Conservation (phyloP, 257 asterid species). For the Echium plantagineum region DNA sequence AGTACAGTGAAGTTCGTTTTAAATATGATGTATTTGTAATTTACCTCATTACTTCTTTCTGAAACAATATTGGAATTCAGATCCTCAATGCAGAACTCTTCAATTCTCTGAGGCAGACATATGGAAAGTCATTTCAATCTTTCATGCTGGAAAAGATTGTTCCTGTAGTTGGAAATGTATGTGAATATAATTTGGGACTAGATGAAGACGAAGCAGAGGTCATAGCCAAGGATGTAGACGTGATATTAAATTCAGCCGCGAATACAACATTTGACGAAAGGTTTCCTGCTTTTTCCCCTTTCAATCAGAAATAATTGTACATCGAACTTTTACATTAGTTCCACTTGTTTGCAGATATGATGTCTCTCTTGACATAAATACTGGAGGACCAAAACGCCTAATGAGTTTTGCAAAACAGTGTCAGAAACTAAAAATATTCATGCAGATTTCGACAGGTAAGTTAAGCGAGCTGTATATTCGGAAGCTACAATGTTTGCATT, state of each 20-base stretch:
- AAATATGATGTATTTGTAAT: background rate
- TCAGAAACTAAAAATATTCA: conserved; percentile 50
- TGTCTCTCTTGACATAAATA: conserved; percentile 64
- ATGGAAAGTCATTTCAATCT: conserved; percentile 20
- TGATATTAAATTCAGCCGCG: conserved; percentile 38
- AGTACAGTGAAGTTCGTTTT: background rate
- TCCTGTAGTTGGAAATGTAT: conserved; percentile 33
- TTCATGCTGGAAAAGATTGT: conserved; percentile 27
- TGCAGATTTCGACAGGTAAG: conserved; percentile 83
- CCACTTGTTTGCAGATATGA: conserved; percentile 43
- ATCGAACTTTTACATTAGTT: background rate
- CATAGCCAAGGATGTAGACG: conserved; percentile 26
- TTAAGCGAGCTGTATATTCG: conserved; percentile 36
- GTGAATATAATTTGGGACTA: conserved; percentile 41
- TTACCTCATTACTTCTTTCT: background rate
- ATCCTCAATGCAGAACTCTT: conserved; percentile 30
- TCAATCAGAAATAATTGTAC: background rate
- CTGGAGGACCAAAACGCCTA: conserved; percentile 56
- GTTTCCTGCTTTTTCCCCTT: conserved; percentile 5
- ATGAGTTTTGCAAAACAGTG: conserved; percentile 62
- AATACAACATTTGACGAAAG: conserved; percentile 39
- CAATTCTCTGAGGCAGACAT: conserved; percentile 18
- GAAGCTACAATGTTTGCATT: background rate
- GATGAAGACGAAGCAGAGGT: conserved; percentile 13
- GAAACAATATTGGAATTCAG: conserved; percentile 10